Percentiles rank a stretch among this genome's conserved stretches.
Evolutionary conservation across 345 rosid genomes (phyloP).

Genomic region (Brassica incana): DNA sequence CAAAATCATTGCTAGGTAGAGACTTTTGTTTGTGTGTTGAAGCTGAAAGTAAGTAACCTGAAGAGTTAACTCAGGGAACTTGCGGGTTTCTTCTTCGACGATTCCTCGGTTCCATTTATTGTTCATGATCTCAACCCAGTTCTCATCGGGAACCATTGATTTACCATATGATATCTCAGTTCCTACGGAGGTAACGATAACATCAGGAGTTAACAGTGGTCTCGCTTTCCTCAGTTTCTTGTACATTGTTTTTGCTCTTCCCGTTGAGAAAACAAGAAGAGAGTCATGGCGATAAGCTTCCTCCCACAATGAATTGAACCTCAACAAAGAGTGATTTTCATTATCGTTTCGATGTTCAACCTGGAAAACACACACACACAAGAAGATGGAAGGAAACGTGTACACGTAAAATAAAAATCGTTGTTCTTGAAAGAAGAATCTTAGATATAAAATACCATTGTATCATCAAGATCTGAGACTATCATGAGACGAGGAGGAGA

Average conservation of each 20-base stretch:
- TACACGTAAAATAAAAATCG: background rate
- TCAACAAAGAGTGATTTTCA: slow-evolving; percentile 72
- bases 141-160: slow-evolving; percentile 72
- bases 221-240: slow-evolving; percentile 68
- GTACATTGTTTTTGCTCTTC: slow-evolving; percentile 69
- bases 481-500: background rate
- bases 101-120: slow-evolving; percentile 74
- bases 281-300: slow-evolving; percentile 71
- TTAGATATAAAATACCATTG: background rate
- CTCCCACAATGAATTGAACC: slow-evolving; percentile 92
- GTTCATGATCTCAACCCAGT: slow-evolving; percentile 78
- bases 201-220: slow-evolving; percentile 93
- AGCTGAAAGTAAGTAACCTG: slow-evolving; percentile 52
- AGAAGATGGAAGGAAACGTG: background rate
- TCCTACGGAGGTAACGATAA: slow-evolving; percentile 92
- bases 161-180: slow-evolving; percentile 91
- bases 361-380: slow-evolving; percentile 35
- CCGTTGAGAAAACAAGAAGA: slow-evolving; percentile 87
- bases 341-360: slow-evolving; percentile 82
- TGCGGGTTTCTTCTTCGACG: slow-evolving; percentile 74
- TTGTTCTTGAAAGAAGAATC: background rate
- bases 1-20: background rate
- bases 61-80: slow-evolving; percentile 78
- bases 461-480: background rate
- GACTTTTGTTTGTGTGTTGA: background rate